These are phyloP conservation scores for Didymella lethalis DNA, from an alignment of 2,329 filamentous ascomycete genomes.

Conservation along the genomic window DNA sequence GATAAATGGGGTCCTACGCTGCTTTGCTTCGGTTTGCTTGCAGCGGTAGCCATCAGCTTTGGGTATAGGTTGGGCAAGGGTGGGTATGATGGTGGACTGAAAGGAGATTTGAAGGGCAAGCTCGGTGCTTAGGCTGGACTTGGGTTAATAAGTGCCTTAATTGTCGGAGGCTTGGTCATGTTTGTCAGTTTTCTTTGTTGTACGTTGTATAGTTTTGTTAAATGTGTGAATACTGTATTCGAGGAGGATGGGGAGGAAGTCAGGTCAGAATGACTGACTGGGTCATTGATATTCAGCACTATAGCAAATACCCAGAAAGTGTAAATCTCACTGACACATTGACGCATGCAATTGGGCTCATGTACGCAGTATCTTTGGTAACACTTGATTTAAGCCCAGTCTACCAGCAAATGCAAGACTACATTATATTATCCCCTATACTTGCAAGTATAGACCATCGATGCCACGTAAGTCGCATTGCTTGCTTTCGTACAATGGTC, in stretches of 20 bases:
- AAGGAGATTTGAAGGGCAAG: slow-evolving; percentile 34
- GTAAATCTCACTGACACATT: neutral
- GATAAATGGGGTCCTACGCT: slow-evolving; percentile 85
- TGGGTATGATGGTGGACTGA: slow-evolving; percentile 55
- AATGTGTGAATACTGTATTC: neutral
- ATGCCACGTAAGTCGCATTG: neutral
- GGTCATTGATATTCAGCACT: neutral
- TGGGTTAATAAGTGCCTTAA: neutral
- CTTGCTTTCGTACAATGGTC: neutral
- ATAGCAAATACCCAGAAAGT: slow-evolving; percentile 7
- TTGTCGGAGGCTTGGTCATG: neutral
- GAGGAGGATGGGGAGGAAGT: neutral
- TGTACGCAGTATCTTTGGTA: no score
- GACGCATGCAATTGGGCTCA: neutral
- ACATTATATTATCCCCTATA: no score
- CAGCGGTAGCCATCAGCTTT: slow-evolving; percentile 81
- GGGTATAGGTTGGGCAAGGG: slow-evolving; percentile 73
- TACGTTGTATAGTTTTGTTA: slow-evolving; percentile 2
- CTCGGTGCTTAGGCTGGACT: neutral
- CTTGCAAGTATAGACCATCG: neutral
- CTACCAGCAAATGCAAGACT: neutral
- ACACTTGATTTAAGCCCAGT: no score
- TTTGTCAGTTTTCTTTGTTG: neutral
- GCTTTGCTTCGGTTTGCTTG: slow-evolving; percentile 76
- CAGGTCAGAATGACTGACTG: neutral